Percentiles rank a stretch among this genome's conserved stretches.
Conservation (phyloP, 495 filamentous ascomycete species). For the Neurospora sp. region DNA sequence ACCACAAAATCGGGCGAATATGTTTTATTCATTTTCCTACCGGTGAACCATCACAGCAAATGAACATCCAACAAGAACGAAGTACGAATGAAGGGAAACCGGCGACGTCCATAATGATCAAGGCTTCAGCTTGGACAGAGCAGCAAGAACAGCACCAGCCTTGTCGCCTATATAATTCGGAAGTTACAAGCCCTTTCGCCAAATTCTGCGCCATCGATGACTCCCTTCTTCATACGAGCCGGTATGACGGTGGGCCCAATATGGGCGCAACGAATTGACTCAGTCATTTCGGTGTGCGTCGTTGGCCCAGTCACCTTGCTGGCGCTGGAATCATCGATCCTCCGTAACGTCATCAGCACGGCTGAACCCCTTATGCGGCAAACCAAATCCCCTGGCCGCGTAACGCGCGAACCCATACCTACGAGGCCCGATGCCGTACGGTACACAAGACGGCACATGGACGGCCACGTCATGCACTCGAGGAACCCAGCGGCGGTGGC, state of each 20-base stretch:
- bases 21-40: no score
- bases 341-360: conserved; percentile 8
- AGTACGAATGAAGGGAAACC: no score
- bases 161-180: not conserved
- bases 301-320: not conserved
- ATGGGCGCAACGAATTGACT: conserved; percentile 3
- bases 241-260: conserved; percentile 9
- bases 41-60: no score
- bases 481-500: conserved; percentile 6
- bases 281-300: not conserved
- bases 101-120: no score
- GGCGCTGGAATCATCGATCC: not conserved
- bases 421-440: conserved; percentile 6
- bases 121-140: no score
- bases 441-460: conserved; percentile 14
- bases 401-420: conserved; percentile 10
- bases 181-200: not conserved
- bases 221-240: conserved; percentile 5
- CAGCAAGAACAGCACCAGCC: no score
- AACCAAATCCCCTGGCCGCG: conserved; percentile 10
- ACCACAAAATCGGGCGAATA: no score
- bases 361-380: conserved; percentile 7
- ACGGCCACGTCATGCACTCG: conserved; percentile 14
- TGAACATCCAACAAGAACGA: no score
- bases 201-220: not conserved